Conservation (phyloP, 495 filamentous ascomycete genomes). For the Saxispiralis lemnorum region DNA sequence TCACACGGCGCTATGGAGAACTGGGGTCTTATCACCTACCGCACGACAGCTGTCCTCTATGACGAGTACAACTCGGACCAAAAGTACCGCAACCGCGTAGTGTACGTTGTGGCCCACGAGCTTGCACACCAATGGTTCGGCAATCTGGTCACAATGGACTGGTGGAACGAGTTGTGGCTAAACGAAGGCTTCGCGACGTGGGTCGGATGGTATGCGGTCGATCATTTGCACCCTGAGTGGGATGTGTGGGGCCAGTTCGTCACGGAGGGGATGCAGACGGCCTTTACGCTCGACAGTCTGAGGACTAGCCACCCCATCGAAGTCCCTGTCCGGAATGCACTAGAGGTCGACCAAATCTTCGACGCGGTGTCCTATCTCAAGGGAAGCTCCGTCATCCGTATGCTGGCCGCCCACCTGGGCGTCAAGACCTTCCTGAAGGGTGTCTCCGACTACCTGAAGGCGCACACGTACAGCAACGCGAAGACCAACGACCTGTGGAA, state of each 20-base stretch:
- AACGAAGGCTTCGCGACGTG: slow-evolving; percentile 91
- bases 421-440: slow-evolving; percentile 73
- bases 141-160: slow-evolving; percentile 79
- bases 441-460: slow-evolving; percentile 73
- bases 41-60: slow-evolving; percentile 81
- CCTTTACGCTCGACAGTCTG: slow-evolving; percentile 72
- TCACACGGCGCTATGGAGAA: slow-evolving; percentile 58
- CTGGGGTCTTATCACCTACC: slow-evolving; percentile 93
- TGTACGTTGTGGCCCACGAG: slow-evolving; percentile 89
- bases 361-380: slow-evolving; percentile 92
- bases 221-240: slow-evolving; percentile 90
- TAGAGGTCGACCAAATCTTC: slow-evolving; percentile 93
- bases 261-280: slow-evolving; percentile 77
- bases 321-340: slow-evolving; percentile 71
- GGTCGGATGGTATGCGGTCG: slow-evolving; percentile 88
- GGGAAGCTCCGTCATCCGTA: slow-evolving; percentile 84
- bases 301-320: slow-evolving; percentile 88
- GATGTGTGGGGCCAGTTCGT: slow-evolving; percentile 92
- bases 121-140: slow-evolving; percentile 98
- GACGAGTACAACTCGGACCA: slow-evolving; percentile 81
- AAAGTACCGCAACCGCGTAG: slow-evolving; percentile 73
- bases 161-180: slow-evolving; percentile 93
- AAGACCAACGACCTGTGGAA: slow-evolving; percentile 85
- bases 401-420: slow-evolving; percentile 76
- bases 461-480: slow-evolving; percentile 76